Percentiles rank a stretch among this genome's conserved stretches.
Conservation (phyloP, 257 asterid species). For the Leptodermis oblonga region DNA sequence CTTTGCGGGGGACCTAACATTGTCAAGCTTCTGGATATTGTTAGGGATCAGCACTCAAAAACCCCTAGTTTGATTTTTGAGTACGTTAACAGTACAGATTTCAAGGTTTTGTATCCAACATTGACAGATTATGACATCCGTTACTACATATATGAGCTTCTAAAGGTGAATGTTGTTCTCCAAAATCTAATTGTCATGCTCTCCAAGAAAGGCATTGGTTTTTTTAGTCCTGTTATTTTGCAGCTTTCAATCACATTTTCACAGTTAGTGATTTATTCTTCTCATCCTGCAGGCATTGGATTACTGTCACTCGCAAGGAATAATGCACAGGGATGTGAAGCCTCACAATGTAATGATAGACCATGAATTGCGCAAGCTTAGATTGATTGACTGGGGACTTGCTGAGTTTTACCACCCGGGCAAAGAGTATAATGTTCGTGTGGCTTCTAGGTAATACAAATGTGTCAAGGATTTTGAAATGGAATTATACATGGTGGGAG, state of each 20-base stretch:
- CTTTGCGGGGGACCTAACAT: conserved; percentile 46
- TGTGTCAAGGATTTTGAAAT: background rate
- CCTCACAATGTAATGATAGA: conserved; percentile 52
- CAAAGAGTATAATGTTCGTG: conserved; percentile 45
- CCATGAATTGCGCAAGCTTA: conserved; percentile 47
- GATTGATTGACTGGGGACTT: conserved; percentile 49
- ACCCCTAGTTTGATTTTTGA: conserved; percentile 48
- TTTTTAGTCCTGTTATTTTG: background rate
- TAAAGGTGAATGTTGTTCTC: conserved; percentile 28
- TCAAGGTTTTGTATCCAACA: conserved; percentile 41
- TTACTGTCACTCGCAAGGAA: conserved; percentile 49
- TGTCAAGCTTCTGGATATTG: conserved; percentile 35
- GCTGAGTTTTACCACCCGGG: conserved; percentile 53
- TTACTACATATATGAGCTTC: conserved; percentile 48
- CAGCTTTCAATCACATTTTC: background rate
- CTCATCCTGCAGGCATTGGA: conserved; percentile 39
- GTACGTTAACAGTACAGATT: conserved; percentile 46
- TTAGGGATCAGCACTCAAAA: conserved; percentile 40
- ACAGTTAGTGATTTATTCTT: background rate
- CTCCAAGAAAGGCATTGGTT: background rate
- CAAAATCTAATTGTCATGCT: conserved; percentile 1
- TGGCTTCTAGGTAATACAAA: conserved; percentile 39
- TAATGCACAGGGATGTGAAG: conserved; percentile 50
- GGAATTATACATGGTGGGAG: background rate
- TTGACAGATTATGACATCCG: conserved; percentile 42